phyloP scores from a whole-genome alignment of 768 basidiomycete genomes.

The Jaapia argillacea region DNA sequence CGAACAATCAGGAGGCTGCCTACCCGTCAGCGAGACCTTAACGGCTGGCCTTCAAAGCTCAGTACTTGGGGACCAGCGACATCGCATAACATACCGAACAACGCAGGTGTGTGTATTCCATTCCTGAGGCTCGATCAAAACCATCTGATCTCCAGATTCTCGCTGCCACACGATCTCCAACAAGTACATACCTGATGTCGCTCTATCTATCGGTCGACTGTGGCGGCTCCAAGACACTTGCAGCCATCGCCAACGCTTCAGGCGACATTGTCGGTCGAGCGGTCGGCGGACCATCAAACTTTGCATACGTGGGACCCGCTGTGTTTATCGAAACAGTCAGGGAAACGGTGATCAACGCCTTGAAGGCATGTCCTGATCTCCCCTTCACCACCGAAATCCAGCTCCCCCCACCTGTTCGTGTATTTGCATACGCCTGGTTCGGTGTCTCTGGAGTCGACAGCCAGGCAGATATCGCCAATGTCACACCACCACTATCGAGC shows the following conservation, averaged over 20 bases:
- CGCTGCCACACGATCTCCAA: no score
- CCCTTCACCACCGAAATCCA: constrained; percentile 24
- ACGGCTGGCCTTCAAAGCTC: no score
- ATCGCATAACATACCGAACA: no score
- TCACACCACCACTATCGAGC: constrained; percentile 42
- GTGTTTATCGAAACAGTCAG: constrained; percentile 47
- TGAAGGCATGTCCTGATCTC: constrained; percentile 32
- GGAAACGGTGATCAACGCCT: constrained; percentile 42
- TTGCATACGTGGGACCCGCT: constrained; percentile 63
- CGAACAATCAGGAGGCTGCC: no score
- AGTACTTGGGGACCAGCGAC: no score
- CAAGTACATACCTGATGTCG: constrained; percentile 39
- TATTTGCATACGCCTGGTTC: constrained; percentile 70
- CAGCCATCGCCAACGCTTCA: constrained; percentile 46
- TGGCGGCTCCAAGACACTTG: constrained; percentile 84
- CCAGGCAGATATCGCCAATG: constrained; percentile 43
- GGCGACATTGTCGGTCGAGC: constrained; percentile 62
- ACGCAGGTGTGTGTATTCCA: no score
- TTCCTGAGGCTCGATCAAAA: no score
- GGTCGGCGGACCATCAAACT: constrained; percentile 74
- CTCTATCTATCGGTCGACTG: constrained; percentile 80
- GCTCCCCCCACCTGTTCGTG: constrained; percentile 22
- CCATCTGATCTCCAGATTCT: no score
- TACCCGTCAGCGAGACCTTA: no score
- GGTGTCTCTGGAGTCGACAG: constrained; percentile 80